phyloP scores from a whole-genome alignment of 2,329 filamentous ascomycete genomes.

The Amauroascus verrucosus region DNA sequence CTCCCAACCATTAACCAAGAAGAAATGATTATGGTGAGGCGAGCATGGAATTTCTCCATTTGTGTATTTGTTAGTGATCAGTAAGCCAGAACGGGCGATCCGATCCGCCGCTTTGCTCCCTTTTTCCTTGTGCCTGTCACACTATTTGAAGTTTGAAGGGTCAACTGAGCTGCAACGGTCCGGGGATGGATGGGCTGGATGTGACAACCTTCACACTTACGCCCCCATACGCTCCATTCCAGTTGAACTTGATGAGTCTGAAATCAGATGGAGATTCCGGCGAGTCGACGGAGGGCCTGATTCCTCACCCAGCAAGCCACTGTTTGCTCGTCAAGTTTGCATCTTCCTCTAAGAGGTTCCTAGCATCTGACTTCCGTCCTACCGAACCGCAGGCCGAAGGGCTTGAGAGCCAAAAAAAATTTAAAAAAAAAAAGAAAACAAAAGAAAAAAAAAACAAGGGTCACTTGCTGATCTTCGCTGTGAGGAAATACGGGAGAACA shows the following conservation, averaged over 20 bases:
- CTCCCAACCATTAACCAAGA: too few species aligned
- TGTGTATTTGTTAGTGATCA: neutral
- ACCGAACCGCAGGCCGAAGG: neutral
- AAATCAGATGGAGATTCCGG: neutral
- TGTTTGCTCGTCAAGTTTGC: neutral
- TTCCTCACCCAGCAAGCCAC: neutral
- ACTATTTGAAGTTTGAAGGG: neutral
- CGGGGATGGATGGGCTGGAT: neutral
- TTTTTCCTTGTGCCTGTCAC: neutral
- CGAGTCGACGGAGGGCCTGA: too few species aligned
- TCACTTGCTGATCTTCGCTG: neutral
- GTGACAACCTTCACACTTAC: neutral
- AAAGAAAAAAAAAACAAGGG: neutral
- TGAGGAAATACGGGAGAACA: neutral
- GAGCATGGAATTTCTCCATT: too few species aligned
- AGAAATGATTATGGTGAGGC: too few species aligned
- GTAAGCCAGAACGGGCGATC: neutral
- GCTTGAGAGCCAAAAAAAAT: too few species aligned
- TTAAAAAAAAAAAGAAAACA: too few species aligned
- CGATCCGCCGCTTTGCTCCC: neutral
- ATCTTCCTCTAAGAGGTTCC: neutral
- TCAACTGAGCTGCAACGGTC: neutral
- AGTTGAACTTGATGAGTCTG: neutral
- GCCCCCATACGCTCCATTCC: too few species aligned
- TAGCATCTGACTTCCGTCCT: neutral